Conservation (phyloP, 1,284 basidiomycete species). For the Inonotus obliquus region DNA sequence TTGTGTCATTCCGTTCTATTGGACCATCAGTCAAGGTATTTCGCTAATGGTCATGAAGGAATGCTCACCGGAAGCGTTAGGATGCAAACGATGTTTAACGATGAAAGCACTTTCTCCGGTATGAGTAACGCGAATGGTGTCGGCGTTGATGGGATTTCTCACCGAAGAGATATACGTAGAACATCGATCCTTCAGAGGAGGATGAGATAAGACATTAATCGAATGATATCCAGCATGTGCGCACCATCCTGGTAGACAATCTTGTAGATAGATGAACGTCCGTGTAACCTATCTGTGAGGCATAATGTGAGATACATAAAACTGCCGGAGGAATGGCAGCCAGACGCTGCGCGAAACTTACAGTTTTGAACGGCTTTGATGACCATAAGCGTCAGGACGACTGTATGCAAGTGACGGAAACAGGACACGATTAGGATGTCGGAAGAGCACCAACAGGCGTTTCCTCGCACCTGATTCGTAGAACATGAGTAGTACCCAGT, state of each 20-base stretch:
- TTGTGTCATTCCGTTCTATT: neutral
- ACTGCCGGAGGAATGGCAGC: neutral
- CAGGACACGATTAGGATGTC: neutral
- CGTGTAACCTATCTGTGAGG: neutral
- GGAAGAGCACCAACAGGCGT: neutral
- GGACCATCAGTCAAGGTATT: neutral
- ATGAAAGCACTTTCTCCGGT: neutral
- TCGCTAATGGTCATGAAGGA: neutral
- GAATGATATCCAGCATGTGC: neutral
- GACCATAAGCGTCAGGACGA: neutral
- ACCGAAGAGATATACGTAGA: constrained; percentile 3
- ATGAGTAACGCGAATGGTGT: neutral
- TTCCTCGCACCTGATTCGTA: neutral
- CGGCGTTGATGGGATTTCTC: neutral
- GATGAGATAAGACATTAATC: neutral
- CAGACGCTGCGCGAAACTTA: neutral
- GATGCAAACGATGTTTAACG: neutral
- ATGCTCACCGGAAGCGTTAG: neutral
- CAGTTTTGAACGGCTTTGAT: neutral
- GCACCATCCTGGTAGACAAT: neutral
- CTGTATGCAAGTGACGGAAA: neutral
- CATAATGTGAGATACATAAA: neutral
- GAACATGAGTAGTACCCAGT: neutral
- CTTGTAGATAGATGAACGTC: neutral
- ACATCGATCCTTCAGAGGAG: neutral